phyloP scores from a whole-genome alignment of 2,329 filamentous ascomycete species.

The Dothideomycetidae sp. region DNA sequence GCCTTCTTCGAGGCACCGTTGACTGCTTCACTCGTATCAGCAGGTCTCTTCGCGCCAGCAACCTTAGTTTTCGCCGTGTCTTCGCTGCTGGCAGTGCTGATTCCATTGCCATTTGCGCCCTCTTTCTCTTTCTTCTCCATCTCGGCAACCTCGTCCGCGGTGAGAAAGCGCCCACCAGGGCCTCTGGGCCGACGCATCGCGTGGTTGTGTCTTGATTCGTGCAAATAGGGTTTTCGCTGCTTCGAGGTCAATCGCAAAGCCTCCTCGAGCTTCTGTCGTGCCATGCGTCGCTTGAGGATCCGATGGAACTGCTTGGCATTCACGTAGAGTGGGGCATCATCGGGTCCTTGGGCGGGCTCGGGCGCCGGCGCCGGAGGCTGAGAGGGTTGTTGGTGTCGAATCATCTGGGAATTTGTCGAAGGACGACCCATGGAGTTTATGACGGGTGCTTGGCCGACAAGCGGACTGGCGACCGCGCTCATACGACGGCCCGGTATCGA shows the following conservation, averaged over 20 bases:
- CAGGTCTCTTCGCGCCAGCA: conserved; percentile 3
- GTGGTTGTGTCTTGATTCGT: conserved; percentile 95
- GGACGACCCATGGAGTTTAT: conserved; percentile 35
- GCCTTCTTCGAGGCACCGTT: conserved; percentile 4
- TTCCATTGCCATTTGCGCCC: conserved; percentile 21
- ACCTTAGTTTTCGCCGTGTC: not conserved
- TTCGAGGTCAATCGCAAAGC: conserved; percentile 84
- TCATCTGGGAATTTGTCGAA: conserved; percentile 5
- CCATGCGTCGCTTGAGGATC: conserved; percentile 85
- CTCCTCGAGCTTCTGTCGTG: conserved; percentile 85
- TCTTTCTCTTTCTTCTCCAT: conserved; percentile 58
- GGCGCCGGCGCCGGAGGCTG: not conserved
- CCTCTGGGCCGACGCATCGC: conserved; percentile 92
- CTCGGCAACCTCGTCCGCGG: conserved; percentile 84
- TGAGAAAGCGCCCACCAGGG: conserved; percentile 88
- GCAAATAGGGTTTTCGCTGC: conserved; percentile 88
- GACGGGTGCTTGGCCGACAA: conserved; percentile 46
- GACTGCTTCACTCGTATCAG: conserved; percentile 1
- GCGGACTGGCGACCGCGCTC: conserved; percentile 54
- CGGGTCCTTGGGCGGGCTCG: conserved; percentile 46
- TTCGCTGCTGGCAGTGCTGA: not conserved
- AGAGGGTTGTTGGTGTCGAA: conserved; percentile 26
- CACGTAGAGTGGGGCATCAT: conserved; percentile 91
- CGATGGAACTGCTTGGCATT: conserved; percentile 98
- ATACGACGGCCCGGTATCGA: conserved; percentile 15